Evolutionary conservation across 1,139 yeast species (phyloP), one percentile per base, ranked within the genome.

Genomic region (Blastobotrys elegans): DNA sequence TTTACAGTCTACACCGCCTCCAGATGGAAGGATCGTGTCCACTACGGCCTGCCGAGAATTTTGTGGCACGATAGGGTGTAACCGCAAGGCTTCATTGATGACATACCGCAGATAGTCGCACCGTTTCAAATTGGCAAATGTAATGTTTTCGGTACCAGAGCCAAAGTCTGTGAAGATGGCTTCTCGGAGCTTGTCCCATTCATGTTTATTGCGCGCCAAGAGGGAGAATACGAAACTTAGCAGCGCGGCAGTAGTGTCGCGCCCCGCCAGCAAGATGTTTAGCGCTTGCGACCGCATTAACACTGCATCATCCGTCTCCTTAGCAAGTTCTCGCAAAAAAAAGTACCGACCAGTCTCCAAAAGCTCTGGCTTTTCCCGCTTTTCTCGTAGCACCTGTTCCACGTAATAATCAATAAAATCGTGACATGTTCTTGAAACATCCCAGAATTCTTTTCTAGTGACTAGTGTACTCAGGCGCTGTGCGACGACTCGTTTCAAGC

Each of bases 21-120:
- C 67, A 3, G 52, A 41, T 11, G 67, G 67, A 20, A 63, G 54
- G 21, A 53, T 48, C 2, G 66, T 61, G 46, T 66, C 66, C 24
- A 63, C 54, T n/a, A 69, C 66, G 20, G 79, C 72, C 33, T 69
- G 66, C 53, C 83, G 69, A 60, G 73, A 74, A 58, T 78, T 78
- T 41, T 70, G 58, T 21, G 83, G 82, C 22, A 78, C 83, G 14
- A 77, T 70, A 10, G 83, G 83, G 56, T 77, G 77, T 54, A 78
- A 62, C 52, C 83, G 69, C 52, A 78, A 69, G 2, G 67, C 67
- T 62, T 78, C 83, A 53, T 75, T 75, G 43, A 78, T 58, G 40
- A 76, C 75, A 48, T 67, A 70, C 56, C 71, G 73, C 56, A 76
- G 67, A 60, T 73, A 74, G 54, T 73, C 76, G 58, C 77, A 71